phyloP scores from a whole-genome alignment of 2,329 filamentous ascomycete genomes.

The Sporothrix protearum region DNA sequence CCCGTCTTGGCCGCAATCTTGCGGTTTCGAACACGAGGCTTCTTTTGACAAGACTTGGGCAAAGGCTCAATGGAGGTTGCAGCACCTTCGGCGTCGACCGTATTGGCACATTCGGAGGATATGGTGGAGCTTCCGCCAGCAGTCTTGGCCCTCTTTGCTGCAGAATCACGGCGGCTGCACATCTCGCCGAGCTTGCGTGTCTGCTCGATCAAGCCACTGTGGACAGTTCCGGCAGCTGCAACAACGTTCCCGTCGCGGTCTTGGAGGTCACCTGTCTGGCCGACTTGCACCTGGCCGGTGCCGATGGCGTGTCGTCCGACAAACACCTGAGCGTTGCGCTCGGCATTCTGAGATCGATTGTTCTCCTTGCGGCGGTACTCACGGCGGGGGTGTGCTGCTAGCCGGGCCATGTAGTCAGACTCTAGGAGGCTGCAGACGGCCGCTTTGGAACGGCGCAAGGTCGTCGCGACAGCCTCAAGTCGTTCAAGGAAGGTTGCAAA shows the following conservation, averaged over 20 bases:
- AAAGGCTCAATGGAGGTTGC: too few relatives aligned
- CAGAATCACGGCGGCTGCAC: not conserved
- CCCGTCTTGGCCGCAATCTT: not conserved
- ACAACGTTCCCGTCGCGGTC: conserved; percentile 28
- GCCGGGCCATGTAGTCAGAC: conserved; percentile 26
- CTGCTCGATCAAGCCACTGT: conserved; percentile 28
- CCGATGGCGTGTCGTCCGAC: conserved; percentile 28
- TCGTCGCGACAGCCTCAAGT: conserved; percentile 25
- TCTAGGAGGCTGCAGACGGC: conserved; percentile 29
- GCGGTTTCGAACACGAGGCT: not conserved
- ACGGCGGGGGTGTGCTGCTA: conserved; percentile 27
- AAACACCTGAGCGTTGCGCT: conserved; percentile 29
- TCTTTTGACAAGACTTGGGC: not conserved
- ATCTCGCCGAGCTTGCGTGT: conserved; percentile 20
- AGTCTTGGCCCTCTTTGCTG: not conserved
- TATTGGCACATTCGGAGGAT: not conserved
- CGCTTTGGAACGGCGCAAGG: conserved; percentile 27
- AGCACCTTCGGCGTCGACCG: not conserved
- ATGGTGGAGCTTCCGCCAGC: too few relatives aligned
- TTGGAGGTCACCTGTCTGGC: conserved; percentile 22
- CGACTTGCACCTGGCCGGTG: conserved; percentile 23
- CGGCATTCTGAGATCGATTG: conserved; percentile 29
- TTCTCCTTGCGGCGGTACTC: conserved; percentile 29
- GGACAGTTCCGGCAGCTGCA: conserved; percentile 12
- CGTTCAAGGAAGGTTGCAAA: conserved; percentile 25